These are phyloP conservation scores for Allium fistulosum DNA, from an alignment of 106 monocot genomes.

Conservation along the genomic window DNA sequence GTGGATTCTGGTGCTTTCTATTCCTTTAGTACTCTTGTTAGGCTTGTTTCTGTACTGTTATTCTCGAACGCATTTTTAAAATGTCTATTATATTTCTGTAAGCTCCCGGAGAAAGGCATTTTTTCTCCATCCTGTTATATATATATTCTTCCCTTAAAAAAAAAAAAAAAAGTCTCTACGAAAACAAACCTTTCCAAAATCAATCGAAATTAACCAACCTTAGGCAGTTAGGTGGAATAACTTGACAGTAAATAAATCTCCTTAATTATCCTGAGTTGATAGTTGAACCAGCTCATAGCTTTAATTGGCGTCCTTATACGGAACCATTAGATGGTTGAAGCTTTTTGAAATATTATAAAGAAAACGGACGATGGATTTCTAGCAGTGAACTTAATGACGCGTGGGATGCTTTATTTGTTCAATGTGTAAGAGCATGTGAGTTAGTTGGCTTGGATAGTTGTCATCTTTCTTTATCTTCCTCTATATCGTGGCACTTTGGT, in stretches of 20 bases:
- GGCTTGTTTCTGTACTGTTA: no score
- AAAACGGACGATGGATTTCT: slow-evolving; percentile 18
- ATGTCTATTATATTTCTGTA: no score
- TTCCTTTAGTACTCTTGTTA: no score
- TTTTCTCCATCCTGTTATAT: no score
- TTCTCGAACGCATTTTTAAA: no score
- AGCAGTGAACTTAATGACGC: slow-evolving; percentile 6
- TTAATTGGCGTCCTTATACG: slow-evolving; percentile 49
- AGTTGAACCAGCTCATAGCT: slow-evolving; percentile 19
- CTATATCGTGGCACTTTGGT: slow-evolving; percentile 49
- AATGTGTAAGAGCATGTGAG: slow-evolving; percentile 21
- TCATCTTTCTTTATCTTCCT: slow-evolving; percentile 26
- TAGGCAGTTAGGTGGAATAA: slow-evolving; percentile 51
- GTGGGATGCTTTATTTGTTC: slow-evolving; percentile 17
- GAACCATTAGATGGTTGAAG: slow-evolving; percentile 15
- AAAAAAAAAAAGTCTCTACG: no score
- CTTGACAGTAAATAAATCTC: slow-evolving; percentile 19
- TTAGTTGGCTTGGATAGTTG: slow-evolving; percentile 23
- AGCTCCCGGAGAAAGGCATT: no score
- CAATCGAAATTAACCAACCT: slow-evolving; percentile 19
- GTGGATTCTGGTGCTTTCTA: no score
- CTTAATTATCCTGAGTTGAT: slow-evolving; percentile 14
- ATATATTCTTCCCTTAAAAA: no score
- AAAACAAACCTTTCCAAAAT: slow-evolving; percentile 15
- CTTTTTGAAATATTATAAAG: no score